Evolutionary conservation across 176 grass and related monocot species (phyloP).

Genomic region (Aegilops sharonensis): DNA sequence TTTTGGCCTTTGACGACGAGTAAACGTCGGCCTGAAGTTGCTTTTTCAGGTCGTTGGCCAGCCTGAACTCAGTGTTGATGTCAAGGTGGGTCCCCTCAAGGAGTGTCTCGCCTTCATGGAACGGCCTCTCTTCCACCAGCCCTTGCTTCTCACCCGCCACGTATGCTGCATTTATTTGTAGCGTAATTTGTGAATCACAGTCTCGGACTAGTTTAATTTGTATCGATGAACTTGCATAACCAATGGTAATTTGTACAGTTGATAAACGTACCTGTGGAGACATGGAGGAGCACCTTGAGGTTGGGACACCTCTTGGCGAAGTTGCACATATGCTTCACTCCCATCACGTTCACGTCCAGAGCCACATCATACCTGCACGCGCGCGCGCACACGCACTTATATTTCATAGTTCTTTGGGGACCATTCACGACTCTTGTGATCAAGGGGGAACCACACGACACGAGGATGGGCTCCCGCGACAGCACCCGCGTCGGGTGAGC

Average conservation of each 20-base stretch:
- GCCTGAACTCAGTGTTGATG: conserved; percentile 42
- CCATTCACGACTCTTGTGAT: too few species aligned
- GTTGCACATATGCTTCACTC: conserved; percentile 43
- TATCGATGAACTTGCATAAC: conserved; percentile 34
- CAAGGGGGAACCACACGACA: too few species aligned
- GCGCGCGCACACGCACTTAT: too few species aligned
- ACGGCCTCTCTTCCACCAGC: conserved; percentile 45
- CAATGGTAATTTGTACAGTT: too few species aligned
- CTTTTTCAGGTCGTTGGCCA: conserved; percentile 44
- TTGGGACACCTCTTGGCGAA: conserved; percentile 62
- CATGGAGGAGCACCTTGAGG: conserved; percentile 69
- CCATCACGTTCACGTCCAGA: neutral
- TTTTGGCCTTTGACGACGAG: neutral
- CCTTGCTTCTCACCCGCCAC: conserved; percentile 16
- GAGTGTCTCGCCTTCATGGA: conserved; percentile 52
- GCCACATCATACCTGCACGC: conserved; percentile 46
- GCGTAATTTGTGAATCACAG: too few species aligned
- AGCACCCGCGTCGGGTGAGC: too few species aligned
- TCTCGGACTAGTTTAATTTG: neutral
- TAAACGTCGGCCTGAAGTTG: conserved; percentile 21
- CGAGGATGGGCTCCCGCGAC: too few species aligned
- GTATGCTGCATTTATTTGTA: too few species aligned
- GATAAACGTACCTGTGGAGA: conserved; percentile 52
- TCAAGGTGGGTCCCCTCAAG: neutral
- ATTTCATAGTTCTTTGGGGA: too few species aligned